Evolutionary conservation across 805 yeast species (phyloP).

Genomic region (Wickerhamiella azyma): DNA sequence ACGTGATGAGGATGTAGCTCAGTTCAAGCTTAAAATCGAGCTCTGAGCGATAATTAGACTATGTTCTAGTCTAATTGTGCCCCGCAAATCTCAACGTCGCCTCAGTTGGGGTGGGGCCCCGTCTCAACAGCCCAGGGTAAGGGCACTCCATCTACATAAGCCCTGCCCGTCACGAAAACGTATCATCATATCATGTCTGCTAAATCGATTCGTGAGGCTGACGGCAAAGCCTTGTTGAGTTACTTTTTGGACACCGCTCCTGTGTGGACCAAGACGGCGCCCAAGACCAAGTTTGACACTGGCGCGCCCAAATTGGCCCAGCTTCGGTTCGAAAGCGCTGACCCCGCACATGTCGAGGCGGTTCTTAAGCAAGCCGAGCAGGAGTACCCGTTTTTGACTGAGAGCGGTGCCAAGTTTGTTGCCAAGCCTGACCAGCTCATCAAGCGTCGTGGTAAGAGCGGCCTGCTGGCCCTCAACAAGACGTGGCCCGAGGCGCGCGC

Average conservation of each 20-base stretch:
- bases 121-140: not conserved
- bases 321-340: slow-evolving; percentile 24
- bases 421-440: slow-evolving; percentile 36
- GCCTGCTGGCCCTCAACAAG: slow-evolving; percentile 31
- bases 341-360: slow-evolving; percentile 21
- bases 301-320: slow-evolving; percentile 28
- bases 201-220: slow-evolving; percentile 34
- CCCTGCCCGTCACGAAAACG: not conserved
- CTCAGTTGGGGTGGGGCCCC: not conserved
- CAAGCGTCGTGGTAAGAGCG: slow-evolving; percentile 35
- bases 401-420: slow-evolving; percentile 29
- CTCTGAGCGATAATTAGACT: no score
- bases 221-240: slow-evolving; percentile 33
- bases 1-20: no score
- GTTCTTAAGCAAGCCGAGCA: slow-evolving; percentile 28
- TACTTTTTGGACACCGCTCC: slow-evolving; percentile 31
- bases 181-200: slow-evolving; percentile 27
- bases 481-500: slow-evolving; percentile 32
- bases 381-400: slow-evolving; percentile 30
- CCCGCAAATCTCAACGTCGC: not conserved
- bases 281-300: slow-evolving; percentile 23
- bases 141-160: not conserved
- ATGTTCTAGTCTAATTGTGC: no score
- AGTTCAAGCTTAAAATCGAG: no score
- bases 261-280: slow-evolving; percentile 24